phyloP scores from a whole-genome alignment of 495 filamentous ascomycete genomes.

The Hypoxylon perforatum region DNA sequence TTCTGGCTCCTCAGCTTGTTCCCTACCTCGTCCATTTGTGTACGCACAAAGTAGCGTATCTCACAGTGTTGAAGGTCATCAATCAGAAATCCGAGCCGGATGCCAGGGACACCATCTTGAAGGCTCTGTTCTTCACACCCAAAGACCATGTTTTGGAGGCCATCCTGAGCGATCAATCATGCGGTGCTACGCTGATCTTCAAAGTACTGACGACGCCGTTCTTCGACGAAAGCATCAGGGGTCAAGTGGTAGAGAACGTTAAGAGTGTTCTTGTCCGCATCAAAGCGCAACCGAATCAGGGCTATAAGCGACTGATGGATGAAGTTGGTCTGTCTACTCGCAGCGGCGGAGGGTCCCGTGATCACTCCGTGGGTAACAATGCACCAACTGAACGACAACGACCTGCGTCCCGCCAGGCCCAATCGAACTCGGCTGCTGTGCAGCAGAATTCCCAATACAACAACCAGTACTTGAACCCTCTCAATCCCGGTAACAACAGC shows the following conservation, averaged over 20 bases:
- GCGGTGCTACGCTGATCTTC: conserved; percentile 95
- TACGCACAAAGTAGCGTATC: conserved; percentile 98
- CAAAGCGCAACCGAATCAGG: conserved; percentile 93
- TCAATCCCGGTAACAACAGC: conserved; percentile 45
- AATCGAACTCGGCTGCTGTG: conserved; percentile 55
- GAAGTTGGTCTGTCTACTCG: conserved; percentile 86
- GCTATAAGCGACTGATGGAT: conserved; percentile 98
- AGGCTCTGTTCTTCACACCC: conserved; percentile 93
- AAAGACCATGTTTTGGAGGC: conserved; percentile 89
- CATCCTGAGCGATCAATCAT: conserved; percentile 89
- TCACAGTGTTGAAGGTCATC: conserved; percentile 97
- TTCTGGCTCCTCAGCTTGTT: conserved; percentile 91
- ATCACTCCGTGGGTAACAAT: conserved; percentile 52
- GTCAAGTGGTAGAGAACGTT: conserved; percentile 89
- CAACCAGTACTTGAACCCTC: conserved; percentile 57
- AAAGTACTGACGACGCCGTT: conserved; percentile 98
- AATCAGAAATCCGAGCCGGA: conserved; percentile 96
- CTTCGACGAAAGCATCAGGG: conserved; percentile 91
- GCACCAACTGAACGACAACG: conserved; percentile 59
- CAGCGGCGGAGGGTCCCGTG: conserved; percentile 54
- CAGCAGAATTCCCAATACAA: conserved; percentile 51
- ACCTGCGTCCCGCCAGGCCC: conserved; percentile 65
- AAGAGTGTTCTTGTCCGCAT: conserved; percentile 87
- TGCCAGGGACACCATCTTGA: conserved; percentile 89
- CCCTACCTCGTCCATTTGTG: conserved; percentile 97